These are phyloP conservation scores for Fusarium beomiforme DNA, from an alignment of 2,329 filamentous ascomycete species.

Conservation along the genomic window DNA sequence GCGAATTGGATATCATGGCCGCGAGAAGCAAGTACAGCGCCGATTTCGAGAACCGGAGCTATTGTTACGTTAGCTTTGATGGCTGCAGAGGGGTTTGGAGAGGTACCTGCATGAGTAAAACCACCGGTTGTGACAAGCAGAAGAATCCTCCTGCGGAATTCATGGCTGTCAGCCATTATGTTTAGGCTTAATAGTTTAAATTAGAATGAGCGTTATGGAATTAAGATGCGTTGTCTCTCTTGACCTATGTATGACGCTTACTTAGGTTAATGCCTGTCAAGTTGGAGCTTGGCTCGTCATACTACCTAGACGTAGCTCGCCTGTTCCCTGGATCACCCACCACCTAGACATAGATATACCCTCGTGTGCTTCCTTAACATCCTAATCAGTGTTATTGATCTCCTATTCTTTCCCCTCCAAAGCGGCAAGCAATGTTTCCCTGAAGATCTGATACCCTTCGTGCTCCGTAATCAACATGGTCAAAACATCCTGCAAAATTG, in stretches of 20 bases:
- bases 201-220: constrained; percentile 3
- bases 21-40: constrained; percentile 46
- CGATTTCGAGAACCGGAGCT: constrained; percentile 51
- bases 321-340: too few relatives aligned
- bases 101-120: constrained; percentile 49
- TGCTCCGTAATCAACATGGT: too few relatives aligned
- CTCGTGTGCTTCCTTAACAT: too few relatives aligned
- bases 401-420: too few relatives aligned
- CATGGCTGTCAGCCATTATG: constrained; percentile 25
- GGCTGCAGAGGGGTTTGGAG: background rate
- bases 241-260: constrained; percentile 24
- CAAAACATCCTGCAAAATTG: too few relatives aligned
- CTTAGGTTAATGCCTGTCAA: background rate
- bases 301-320: too few relatives aligned
- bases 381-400: too few relatives aligned
- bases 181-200: constrained; percentile 16
- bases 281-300: too few relatives aligned
- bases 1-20: constrained; percentile 52
- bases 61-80: background rate
- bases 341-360: too few relatives aligned
- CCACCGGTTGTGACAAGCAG: constrained; percentile 50
- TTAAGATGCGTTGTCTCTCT: constrained; percentile 6
- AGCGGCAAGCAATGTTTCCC: too few relatives aligned
- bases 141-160: constrained; percentile 40
- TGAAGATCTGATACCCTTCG: too few relatives aligned